Percentiles rank a stretch among this genome's conserved stretches.
Evolutionary conservation across 2,329 filamentous ascomycete genomes (phyloP).

Genomic region (Diaporthe aspalathi): DNA sequence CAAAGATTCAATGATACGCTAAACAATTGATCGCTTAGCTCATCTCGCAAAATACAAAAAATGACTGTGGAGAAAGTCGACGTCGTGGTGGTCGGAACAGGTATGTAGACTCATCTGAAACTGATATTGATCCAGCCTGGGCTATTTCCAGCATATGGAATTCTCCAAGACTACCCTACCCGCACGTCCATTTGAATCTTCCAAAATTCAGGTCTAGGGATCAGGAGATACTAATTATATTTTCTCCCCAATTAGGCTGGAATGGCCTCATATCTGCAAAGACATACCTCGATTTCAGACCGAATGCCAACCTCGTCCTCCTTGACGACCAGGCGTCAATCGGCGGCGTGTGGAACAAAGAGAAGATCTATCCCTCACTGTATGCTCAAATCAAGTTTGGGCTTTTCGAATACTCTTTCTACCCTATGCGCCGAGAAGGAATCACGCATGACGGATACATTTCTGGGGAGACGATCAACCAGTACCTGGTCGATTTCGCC

Average conservation of each 20-base stretch:
- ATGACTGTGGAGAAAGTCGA: neutral
- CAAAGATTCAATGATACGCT: too few species aligned
- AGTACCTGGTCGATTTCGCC: constrained; percentile 68
- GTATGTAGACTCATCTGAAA: neutral
- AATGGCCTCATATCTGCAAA: constrained; percentile 59
- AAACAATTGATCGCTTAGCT: too few species aligned
- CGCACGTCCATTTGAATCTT: neutral
- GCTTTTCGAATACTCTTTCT: constrained; percentile 53
- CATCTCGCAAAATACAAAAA: neutral
- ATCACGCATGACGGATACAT: constrained; percentile 53
- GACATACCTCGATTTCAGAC: constrained; percentile 58
- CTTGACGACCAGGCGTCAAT: constrained; percentile 54
- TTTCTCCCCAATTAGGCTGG: neutral
- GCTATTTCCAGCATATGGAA: too few species aligned
- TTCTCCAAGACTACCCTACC: too few species aligned
- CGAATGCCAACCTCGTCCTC: constrained; percentile 52
- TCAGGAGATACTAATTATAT: neutral
- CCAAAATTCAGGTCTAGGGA: neutral
- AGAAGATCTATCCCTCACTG: constrained; percentile 55
- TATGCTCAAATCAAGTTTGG: constrained; percentile 56
- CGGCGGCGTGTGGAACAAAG: constrained; percentile 56
- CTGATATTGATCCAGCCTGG: too few species aligned
- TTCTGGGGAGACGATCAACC: constrained; percentile 64
- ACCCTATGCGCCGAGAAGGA: constrained; percentile 42
- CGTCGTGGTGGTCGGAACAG: constrained; percentile 10